Base-by-base conservation (phyloP, 2,329 filamentous ascomycete genomes). In the Fusarium heterosporum region DNA sequence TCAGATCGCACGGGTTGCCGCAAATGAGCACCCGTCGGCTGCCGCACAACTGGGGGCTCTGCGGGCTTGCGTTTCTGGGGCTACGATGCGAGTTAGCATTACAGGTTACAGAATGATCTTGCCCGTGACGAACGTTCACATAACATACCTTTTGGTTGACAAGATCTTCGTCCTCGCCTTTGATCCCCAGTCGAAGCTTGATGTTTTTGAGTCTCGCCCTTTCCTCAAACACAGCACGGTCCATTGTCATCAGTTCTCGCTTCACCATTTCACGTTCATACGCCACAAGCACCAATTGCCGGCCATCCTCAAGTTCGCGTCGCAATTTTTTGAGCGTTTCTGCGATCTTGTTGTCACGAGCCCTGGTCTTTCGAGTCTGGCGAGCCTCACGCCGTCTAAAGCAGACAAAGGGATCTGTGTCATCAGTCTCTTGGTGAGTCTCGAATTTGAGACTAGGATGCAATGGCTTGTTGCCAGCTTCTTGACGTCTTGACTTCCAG, bases 321-420 rank as follows among this genome's bases (percentile, higher is more conserved):
- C 96, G 90, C 74, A 99, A 82, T 77, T 92, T 93, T 82, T 96
- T 96, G 70, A 99, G 86, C 78, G 97, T 97, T 77, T 99, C 96
- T 54, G 92, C 93, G 73, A 95, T 93, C 79, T 97, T 95, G 34
- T 93, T 93, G 82, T 99, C 96, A 74, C 96, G 89, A 71, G 93
- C 93, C 75, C 96, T 88, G 36, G 96, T 99, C 82, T 98, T 99
- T 72, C 96, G 91, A 48, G 93, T 95, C 77, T 97, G 93, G 58
- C 96, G 90, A 45, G 97, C 92, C 79, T 99, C 96, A 67, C 96
- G 92, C 72, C 96, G 89, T 76, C 96, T 89, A 87, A 99, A 99
- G 80, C 96, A 99, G 74, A 99, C 94, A 80, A 97, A 99, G 47
- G 96, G 96, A 79, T 99, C 96, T 73, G 92, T 89, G 76, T 99